Conservation (phyloP, 2,329 filamentous ascomycete species). For the Colletotrichum tamarilloi region DNA sequence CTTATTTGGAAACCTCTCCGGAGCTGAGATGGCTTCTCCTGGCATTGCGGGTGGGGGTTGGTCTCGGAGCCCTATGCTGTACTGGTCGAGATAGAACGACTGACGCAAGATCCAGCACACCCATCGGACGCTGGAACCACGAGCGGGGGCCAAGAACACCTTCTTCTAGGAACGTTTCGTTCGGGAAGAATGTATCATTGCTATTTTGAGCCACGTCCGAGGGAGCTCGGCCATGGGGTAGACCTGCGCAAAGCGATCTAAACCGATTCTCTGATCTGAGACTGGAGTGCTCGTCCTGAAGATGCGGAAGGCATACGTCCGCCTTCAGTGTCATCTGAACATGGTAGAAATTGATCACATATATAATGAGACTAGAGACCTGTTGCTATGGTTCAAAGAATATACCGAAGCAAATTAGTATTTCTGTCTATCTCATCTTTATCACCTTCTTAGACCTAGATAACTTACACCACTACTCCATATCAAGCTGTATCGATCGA, state of each 20-base stretch:
- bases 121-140: neutral
- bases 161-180: conserved; percentile 2
- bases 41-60: neutral
- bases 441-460: neutral
- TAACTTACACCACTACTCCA: neutral
- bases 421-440: neutral
- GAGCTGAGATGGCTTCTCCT: neutral
- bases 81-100: neutral
- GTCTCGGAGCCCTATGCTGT: neutral
- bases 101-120: conserved; percentile 13
- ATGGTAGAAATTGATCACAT: neutral
- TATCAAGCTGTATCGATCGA: neutral
- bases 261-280: neutral
- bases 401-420: neutral
- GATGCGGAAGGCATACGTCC: neutral
- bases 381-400: neutral
- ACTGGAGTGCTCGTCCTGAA: neutral
- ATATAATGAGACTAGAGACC: neutral
- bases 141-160: neutral
- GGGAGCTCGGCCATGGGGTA: neutral
- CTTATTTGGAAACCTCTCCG: neutral
- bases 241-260: neutral
- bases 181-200: neutral
- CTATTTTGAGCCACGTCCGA: neutral
- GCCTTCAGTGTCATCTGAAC: neutral